A percentile compares a stretch with the other conserved stretches of the same genome.
Evolutionary conservation across 345 rosid species (phyloP).

Genomic region (Microthlaspi erraticum): DNA sequence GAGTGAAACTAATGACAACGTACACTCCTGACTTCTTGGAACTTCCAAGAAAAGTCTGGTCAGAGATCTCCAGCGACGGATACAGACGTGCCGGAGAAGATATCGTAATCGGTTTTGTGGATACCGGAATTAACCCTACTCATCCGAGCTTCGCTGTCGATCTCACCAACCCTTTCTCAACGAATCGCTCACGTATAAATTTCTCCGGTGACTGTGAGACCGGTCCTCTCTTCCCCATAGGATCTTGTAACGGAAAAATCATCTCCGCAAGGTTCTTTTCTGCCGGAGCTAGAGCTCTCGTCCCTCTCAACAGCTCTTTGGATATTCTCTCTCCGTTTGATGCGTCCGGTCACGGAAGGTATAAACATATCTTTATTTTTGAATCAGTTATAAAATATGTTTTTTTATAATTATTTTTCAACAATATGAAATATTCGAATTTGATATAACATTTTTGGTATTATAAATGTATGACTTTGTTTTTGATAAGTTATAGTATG

Average conservation of each 20-base stretch:
- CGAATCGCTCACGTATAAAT: conserved; percentile 49
- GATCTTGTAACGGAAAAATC: conserved; percentile 82
- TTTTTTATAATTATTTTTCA: background rate
- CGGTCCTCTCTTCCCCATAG: conserved; percentile 63
- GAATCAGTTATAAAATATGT: background rate
- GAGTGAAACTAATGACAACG: conserved; percentile 83
- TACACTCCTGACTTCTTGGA: conserved; percentile 78
- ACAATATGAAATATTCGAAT: background rate
- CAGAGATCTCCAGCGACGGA: conserved; percentile 54
- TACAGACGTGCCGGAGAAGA: conserved; percentile 65
- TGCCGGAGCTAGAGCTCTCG: conserved; percentile 75
- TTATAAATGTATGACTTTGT: no score
- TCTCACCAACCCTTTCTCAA: conserved; percentile 45
- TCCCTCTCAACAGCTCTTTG: conserved; percentile 60
- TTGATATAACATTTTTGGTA: no score
- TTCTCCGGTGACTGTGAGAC: conserved; percentile 76
- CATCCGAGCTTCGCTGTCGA: conserved; percentile 76
- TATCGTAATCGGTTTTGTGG: conserved; percentile 77
- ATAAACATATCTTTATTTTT: background rate
- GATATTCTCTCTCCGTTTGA: conserved; percentile 85
- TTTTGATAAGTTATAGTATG: no score
- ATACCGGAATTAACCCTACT: conserved; percentile 73
- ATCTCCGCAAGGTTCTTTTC: conserved; percentile 76
- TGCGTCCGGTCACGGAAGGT: conserved; percentile 90
- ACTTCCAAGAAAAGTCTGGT: conserved; percentile 60